Conservation (phyloP, 2,329 filamentous ascomycete species). For the Falciphora oryzae region DNA sequence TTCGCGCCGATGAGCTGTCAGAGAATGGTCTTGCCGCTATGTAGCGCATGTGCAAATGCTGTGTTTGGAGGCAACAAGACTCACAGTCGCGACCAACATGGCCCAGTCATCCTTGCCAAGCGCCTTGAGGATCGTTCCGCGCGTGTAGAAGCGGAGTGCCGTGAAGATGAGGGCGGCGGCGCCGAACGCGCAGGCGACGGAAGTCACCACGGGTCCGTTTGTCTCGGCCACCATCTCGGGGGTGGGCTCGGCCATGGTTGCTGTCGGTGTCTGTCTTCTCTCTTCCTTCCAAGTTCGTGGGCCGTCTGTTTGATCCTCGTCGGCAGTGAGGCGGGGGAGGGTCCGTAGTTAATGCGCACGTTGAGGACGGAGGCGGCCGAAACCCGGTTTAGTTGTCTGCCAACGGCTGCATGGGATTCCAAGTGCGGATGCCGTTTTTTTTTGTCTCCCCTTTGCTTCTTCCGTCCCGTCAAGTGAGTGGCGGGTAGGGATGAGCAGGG, state of each 20-base stretch:
- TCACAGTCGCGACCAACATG: constrained; percentile 17
- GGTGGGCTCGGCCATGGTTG: background rate
- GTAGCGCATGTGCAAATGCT: background rate
- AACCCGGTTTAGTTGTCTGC: background rate
- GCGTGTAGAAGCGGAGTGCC: constrained; percentile 20
- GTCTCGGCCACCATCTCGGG: background rate
- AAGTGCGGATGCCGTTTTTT: too few species aligned
- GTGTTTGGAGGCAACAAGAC: constrained; percentile 9
- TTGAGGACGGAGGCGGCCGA: too few species aligned
- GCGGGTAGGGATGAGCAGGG: too few species aligned
- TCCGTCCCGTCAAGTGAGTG: too few species aligned
- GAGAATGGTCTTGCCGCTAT: background rate
- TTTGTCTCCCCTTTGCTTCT: too few species aligned
- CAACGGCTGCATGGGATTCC: background rate
- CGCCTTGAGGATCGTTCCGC: constrained; percentile 18
- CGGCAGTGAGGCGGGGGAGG: too few species aligned
- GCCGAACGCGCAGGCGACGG: background rate
- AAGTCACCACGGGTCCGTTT: background rate
- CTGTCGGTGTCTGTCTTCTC: background rate
- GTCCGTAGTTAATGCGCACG: too few species aligned
- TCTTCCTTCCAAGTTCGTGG: background rate
- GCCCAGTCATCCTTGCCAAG: constrained; percentile 24
- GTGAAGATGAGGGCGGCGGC: constrained; percentile 13
- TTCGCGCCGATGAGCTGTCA: background rate
- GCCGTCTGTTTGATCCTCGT: background rate